These are phyloP conservation scores for Citrullus colocynthis DNA, from an alignment of 306 rosid genomes.

Conservation along the genomic window DNA sequence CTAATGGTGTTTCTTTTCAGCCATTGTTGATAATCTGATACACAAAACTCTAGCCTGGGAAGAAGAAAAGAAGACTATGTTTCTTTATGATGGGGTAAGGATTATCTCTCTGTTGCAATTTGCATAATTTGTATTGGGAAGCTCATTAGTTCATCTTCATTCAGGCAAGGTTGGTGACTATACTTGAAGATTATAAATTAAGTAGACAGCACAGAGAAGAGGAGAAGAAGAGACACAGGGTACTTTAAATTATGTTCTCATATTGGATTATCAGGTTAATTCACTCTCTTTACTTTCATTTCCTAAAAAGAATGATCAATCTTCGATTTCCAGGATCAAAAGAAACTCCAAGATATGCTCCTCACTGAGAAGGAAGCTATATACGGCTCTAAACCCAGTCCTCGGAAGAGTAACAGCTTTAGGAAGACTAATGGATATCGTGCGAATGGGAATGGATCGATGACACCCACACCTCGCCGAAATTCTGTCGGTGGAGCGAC, in stretches of 20 bases:
- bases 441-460: constrained; percentile 65
- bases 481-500: constrained; percentile 62
- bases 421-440: constrained; percentile 64
- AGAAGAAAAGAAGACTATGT: constrained; percentile 48
- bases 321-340: constrained; percentile 53
- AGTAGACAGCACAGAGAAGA: constrained; percentile 82
- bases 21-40: constrained; percentile 75
- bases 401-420: constrained; percentile 72
- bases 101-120: not conserved
- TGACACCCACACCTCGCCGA: constrained; percentile 88
- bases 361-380: constrained; percentile 83
- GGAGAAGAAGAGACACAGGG: constrained; percentile 66
- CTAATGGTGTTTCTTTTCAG: constrained; percentile 43
- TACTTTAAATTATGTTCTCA: constrained; percentile 14
- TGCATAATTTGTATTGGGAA: not conserved
- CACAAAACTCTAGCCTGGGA: constrained; percentile 74
- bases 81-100: constrained; percentile 93
- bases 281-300: not conserved
- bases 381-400: constrained; percentile 91
- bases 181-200: constrained; percentile 81
- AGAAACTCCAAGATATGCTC: constrained; percentile 89
- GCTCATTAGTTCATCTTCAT: constrained; percentile 9
- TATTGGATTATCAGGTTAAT: not conserved
- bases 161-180: constrained; percentile 67
- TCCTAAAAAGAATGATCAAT: not conserved